Conservation (phyloP, 208 protist genomes). For the Strigomonas culicis region DNA sequence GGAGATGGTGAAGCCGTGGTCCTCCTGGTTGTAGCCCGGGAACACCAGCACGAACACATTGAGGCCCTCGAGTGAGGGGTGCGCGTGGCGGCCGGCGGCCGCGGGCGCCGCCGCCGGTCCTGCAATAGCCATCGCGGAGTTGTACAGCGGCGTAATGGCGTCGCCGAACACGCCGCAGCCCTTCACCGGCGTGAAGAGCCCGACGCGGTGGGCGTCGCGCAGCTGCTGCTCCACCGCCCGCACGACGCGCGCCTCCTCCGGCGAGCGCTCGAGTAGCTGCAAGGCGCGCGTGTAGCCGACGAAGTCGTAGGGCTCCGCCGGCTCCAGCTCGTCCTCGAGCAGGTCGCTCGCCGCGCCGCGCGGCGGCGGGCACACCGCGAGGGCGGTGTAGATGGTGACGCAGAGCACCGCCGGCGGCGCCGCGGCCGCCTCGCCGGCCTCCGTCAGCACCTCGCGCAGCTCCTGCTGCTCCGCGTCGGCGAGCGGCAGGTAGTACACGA, state of each 20-base stretch:
- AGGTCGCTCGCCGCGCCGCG: conserved; percentile 46
- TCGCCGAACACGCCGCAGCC: conserved; percentile 78
- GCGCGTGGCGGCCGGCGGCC: conserved; percentile 18
- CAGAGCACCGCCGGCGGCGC: conserved; percentile 17
- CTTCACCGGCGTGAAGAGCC: conserved; percentile 49
- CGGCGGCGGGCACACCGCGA: conserved; percentile 58
- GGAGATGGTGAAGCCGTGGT: conserved; percentile 5
- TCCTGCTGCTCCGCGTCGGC: background rate
- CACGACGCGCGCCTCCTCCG: conserved; percentile 48
- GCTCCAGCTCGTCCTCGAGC: conserved; percentile 48
- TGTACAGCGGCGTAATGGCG: conserved; percentile 11
- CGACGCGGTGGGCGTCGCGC: conserved; percentile 32
- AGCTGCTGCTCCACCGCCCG: conserved; percentile 35
- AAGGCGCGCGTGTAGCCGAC: conserved; percentile 48
- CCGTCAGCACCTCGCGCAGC: background rate
- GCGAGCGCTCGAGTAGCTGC: conserved; percentile 23
- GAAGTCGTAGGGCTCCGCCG: conserved; percentile 79
- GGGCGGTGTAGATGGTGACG: conserved; percentile 52
- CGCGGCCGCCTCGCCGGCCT: background rate
- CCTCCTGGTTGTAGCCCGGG: conserved; percentile 21
- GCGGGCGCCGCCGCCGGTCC: conserved; percentile 3
- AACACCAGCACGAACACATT: conserved; percentile 20
- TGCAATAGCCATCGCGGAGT: background rate
- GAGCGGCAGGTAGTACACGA: conserved; percentile 43
- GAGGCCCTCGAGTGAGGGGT: conserved; percentile 13